These are phyloP conservation scores for Epichloe baconii DNA, from an alignment of 2,329 filamentous ascomycete species.

Conservation along the genomic window DNA sequence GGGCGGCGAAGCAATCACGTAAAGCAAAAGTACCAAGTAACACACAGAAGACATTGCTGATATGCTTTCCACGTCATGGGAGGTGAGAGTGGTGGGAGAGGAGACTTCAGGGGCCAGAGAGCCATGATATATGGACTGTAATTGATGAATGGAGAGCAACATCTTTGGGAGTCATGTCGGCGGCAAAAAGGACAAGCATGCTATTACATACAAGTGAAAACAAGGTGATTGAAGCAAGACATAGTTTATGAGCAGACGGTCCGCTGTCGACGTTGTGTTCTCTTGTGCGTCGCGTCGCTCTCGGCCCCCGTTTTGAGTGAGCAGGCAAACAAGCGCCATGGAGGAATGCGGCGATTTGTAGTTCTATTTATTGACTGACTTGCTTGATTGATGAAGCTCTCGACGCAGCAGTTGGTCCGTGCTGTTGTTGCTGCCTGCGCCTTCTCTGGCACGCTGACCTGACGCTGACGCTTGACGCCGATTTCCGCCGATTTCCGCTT, in stretches of 20 bases:
- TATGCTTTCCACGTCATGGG: not conserved
- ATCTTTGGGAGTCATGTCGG: constrained; percentile 1
- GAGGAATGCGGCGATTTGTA: too few relatives aligned
- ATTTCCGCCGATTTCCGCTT: too few relatives aligned
- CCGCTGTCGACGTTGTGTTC: too few relatives aligned
- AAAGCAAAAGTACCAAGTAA: too few relatives aligned
- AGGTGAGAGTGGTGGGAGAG: not conserved
- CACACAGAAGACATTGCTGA: not conserved
- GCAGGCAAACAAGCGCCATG: too few relatives aligned
- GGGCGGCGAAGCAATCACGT: too few relatives aligned
- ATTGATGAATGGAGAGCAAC: not conserved
- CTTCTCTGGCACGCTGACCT: not conserved
- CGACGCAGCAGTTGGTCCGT: not conserved
- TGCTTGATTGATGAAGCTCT: too few relatives aligned
- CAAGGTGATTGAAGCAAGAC: not conserved
- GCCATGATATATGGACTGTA: not conserved
- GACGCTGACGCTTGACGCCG: too few relatives aligned
- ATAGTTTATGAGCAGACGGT: not conserved
- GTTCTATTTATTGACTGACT: too few relatives aligned
- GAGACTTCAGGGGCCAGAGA: not conserved
- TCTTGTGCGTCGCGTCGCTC: too few relatives aligned
- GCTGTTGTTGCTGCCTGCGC: not conserved
- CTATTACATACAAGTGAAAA: not conserved
- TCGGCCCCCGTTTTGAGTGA: too few relatives aligned
- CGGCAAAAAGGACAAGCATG: constrained; percentile 3